Evolutionary conservation across 768 basidiomycete genomes (phyloP), one percentile per base, ranked within the genome.

Genomic region (Pisolithus marmoratus): DNA sequence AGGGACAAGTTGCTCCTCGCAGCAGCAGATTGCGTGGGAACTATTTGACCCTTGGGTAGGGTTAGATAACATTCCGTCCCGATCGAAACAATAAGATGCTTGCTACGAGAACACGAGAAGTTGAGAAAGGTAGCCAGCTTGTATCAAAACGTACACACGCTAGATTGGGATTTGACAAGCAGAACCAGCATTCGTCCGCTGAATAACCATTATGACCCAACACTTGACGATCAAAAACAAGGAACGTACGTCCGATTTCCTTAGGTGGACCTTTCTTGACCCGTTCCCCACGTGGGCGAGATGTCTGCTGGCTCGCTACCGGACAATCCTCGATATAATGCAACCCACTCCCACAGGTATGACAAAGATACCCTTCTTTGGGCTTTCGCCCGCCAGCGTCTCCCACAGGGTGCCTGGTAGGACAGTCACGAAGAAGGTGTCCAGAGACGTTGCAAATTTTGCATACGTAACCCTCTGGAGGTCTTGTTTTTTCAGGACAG

Each of bases 141-240:
- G n/a, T 43, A 26, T 31, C 42, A 29, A 48, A 46, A 2, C 34
- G 37, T 22, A 77, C 87, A 56, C 63, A 91, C 84, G 90, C 86
- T 37, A 98, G 75, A 58, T 82, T 85, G 1, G 95, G 94, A 64
- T 97, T 97, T 38, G 92, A 94, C 49, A 99, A 69, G 67, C 96
- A 99, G 73, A 99, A 98, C 95, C 95, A 98, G 69, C 95, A 97
- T 66, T 94, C 90, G 51, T 89, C 89, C 58, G 92, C 90, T 91
- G 63, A 44, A 57, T 24, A 52, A 51, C 27, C 8, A 58, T 52
- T 29, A 26, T 19, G 6, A 38, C 38, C 12, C 36, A 17, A 37
- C 14, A 40, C 14, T 12, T 3, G 4, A 58, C n/a, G 15, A 40
- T 48, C 29, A 46, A n/a, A 9, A 20, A 27, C 9, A 8, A 27